Percentiles rank a stretch among this genome's conserved stretches.
These are phyloP conservation scores for Candida neerlandica DNA, from an alignment of 1,139 yeast species.

Conservation along the genomic window DNA sequence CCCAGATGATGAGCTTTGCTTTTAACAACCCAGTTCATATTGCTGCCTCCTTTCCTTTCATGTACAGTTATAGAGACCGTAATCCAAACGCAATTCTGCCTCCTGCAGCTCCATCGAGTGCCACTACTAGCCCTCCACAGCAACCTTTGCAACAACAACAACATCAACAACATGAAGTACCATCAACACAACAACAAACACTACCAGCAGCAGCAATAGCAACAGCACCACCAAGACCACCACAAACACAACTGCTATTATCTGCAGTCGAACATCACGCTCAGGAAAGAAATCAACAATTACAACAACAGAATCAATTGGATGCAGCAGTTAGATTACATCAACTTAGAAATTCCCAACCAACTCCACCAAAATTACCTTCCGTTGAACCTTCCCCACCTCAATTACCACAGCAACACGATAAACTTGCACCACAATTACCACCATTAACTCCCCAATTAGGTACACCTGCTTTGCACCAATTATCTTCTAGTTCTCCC, in stretches of 20 bases:
- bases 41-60: conserved; percentile 1
- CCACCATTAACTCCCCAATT: conserved; percentile 3
- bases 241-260: neutral
- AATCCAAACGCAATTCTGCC: conserved; percentile 1
- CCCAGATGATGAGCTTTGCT: conserved; percentile 4
- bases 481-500: neutral
- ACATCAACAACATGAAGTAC: neutral
- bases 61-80: conserved; percentile 2
- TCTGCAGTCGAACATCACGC: neutral
- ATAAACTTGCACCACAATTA: conserved; percentile 1
- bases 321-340: conserved; percentile 5
- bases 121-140: conserved; percentile 1
- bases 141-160: conserved; percentile 1
- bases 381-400: conserved; percentile 1
- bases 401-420: neutral
- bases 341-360: conserved; percentile 1
- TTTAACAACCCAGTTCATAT: neutral
- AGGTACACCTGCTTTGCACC: neutral
- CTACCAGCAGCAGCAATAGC: neutral
- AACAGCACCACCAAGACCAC: neutral
- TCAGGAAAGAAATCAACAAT: neutral
- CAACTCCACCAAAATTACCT: neutral
- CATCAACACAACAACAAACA: neutral
- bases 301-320: conserved; percentile 2
- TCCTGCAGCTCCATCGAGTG: neutral